Percentiles rank a stretch among this genome's conserved stretches.
phyloP scores from a whole-genome alignment of 768 basidiomycete genomes.

The Suillus paluster region DNA sequence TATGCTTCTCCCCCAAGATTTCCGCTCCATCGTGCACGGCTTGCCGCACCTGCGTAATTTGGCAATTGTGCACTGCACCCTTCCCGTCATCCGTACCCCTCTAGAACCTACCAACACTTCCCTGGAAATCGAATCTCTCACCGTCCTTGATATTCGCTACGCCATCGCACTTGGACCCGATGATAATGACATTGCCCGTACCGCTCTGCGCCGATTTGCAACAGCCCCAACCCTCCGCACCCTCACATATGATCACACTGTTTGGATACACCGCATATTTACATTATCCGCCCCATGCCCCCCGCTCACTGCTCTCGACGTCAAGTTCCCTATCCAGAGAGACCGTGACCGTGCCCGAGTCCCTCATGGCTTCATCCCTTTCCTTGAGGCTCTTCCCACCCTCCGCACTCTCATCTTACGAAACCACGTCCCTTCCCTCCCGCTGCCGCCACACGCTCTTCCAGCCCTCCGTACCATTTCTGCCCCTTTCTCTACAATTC shows the following conservation, averaged over 20 bases:
- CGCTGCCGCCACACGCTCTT: conserved; percentile 22
- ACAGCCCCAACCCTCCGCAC: conserved; percentile 40
- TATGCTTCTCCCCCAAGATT: conserved; percentile 40
- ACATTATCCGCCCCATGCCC: conserved; percentile 19
- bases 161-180: not conserved
- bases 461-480: conserved; percentile 25
- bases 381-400: conserved; percentile 28
- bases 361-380: conserved; percentile 24
- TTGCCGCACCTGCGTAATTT: conserved; percentile 44
- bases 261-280: conserved; percentile 47
- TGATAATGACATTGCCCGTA: conserved; percentile 17
- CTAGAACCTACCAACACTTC: conserved; percentile 31
- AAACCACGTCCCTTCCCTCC: conserved; percentile 33
- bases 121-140: conserved; percentile 49
- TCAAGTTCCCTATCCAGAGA: conserved; percentile 35
- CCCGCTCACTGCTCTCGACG: conserved; percentile 27
- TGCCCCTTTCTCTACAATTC: conserved; percentile 32
- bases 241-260: conserved; percentile 40
- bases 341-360: conserved; percentile 32
- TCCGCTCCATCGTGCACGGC: conserved; percentile 40
- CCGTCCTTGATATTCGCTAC: conserved; percentile 41
- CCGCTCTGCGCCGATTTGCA: conserved; percentile 37
- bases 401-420: conserved; percentile 25
- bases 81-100: conserved; percentile 24
- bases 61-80: conserved; percentile 46